These are phyloP conservation scores for Chalaropsis thielavioides DNA, from an alignment of 2,329 filamentous ascomycete genomes.

Conservation along the genomic window DNA sequence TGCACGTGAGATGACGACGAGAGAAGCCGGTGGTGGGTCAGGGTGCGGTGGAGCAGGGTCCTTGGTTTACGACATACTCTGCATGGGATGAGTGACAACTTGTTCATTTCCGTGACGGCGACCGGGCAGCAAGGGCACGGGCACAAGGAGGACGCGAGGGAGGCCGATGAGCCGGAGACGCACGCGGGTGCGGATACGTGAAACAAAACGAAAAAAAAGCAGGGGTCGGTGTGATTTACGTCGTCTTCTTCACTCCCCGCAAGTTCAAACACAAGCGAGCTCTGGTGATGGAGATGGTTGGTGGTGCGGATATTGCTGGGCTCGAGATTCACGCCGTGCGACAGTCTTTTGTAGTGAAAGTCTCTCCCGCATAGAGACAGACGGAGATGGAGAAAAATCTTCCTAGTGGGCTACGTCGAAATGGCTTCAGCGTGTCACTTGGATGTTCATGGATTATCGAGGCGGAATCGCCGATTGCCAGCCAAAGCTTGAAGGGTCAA, in stretches of 20 bases:
- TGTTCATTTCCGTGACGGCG: slow-evolving; percentile 8
- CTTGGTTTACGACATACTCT: slow-evolving; percentile 2
- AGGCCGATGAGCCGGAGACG: too few relatives aligned
- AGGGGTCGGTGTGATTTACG: too few relatives aligned
- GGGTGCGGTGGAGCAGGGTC: not conserved
- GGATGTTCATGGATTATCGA: not conserved
- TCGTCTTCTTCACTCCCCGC: too few relatives aligned
- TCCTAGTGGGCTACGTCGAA: not conserved
- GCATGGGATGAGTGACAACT: not conserved
- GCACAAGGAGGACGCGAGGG: not conserved
- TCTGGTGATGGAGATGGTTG: too few relatives aligned
- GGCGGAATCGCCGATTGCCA: not conserved
- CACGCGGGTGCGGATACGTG: too few relatives aligned
- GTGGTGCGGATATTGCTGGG: too few relatives aligned
- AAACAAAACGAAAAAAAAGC: too few relatives aligned
- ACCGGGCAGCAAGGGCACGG: not conserved
- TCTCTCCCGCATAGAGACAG: too few relatives aligned
- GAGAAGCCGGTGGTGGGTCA: not conserved
- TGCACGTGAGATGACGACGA: not conserved
- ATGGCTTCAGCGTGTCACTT: not conserved
- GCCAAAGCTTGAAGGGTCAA: not conserved
- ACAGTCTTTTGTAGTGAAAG: too few relatives aligned
- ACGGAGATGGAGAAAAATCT: too few relatives aligned
- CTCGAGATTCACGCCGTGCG: too few relatives aligned
- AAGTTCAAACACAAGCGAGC: too few relatives aligned